Base-by-base conservation (phyloP, 257 asterid species). In the Knoxia roxburghii region DNA sequence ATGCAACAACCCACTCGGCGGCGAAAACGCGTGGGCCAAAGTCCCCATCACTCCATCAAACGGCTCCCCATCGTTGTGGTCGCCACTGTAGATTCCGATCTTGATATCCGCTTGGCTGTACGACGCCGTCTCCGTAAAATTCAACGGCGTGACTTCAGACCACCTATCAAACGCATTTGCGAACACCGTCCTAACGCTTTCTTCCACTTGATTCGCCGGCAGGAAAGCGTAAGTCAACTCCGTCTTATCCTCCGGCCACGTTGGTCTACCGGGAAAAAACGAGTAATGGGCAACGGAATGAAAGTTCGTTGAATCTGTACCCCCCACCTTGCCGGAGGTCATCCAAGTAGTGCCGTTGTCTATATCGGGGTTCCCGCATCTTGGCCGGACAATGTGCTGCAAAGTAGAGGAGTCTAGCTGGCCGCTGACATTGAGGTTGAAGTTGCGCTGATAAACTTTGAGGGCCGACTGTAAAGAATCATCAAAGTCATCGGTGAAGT, bases 61-160 rank as follows among this genome's bases (percentile, higher is more conserved):
- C 68, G 96, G 81, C 75, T 91, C 98, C 1, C 94, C 98, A 66
- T 91, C 98, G 11, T 88, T 86, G 86, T 91, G 98, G 27, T 89
- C 96, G 0, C 94, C 95, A 2, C 61, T 65, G 61, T 78, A 91
- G 60, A 89, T 81, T 5, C 89, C 96, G 15, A 91, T 82, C 66
- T 52, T 65, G 11, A 91, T 78, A 49, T 91, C 95, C 50, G 96
- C 96, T 0, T 48, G 0, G 2, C 20, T 4, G 37, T 27, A 91
- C 62, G 87, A 45, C 18, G 85, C 9, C 15, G 82, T 78, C 59
- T 87, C 89, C 0, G 68, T 55, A 71, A 91, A 91, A 0, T 73
- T 84, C 68, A 91, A 21, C 75, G 86, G 81, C 35, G 86, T 87
- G 6, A 91, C 96, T 78, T 84, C 96, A 70, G 98, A 85, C 96